These are phyloP conservation scores for Dissophora ornata DNA, from an alignment of 192 early-diverging fungal species.

Conservation along the genomic window DNA sequence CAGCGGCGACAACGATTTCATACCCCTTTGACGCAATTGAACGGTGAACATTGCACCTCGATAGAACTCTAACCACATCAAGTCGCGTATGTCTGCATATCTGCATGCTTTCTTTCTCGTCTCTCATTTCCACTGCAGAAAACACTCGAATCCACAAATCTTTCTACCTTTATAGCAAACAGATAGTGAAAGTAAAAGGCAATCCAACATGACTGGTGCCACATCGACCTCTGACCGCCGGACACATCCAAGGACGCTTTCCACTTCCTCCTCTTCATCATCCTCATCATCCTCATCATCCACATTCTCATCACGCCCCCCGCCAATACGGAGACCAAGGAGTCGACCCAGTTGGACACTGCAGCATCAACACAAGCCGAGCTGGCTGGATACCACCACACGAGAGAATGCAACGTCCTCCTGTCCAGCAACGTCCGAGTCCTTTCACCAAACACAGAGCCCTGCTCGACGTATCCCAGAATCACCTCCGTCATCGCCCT, in stretches of 20 bases:
- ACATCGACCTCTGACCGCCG: background rate
- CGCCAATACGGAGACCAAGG: background rate
- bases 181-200: background rate
- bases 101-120: too few species aligned
- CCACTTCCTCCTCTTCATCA: constrained; percentile 6
- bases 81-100: too few species aligned
- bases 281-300: constrained; percentile 8
- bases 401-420: background rate
- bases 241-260: background rate
- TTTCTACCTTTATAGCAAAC: too few species aligned
- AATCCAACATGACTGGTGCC: background rate
- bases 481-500: constrained; percentile 24
- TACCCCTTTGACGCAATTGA: too few species aligned
- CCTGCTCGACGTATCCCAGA: background rate
- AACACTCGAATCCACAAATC: too few species aligned
- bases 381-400: background rate
- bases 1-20: too few species aligned
- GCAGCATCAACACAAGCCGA: background rate
- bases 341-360: constrained; percentile 3
- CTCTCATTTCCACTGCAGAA: too few species aligned
- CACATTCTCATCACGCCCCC: background rate
- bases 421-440: background rate
- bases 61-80: too few species aligned
- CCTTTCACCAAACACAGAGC: background rate
- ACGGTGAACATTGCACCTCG: too few species aligned